Percentiles rank a stretch among this genome's conserved stretches.
Evolutionary conservation across 768 basidiomycete species (phyloP).

Genomic region (Boletus subparvulus): DNA sequence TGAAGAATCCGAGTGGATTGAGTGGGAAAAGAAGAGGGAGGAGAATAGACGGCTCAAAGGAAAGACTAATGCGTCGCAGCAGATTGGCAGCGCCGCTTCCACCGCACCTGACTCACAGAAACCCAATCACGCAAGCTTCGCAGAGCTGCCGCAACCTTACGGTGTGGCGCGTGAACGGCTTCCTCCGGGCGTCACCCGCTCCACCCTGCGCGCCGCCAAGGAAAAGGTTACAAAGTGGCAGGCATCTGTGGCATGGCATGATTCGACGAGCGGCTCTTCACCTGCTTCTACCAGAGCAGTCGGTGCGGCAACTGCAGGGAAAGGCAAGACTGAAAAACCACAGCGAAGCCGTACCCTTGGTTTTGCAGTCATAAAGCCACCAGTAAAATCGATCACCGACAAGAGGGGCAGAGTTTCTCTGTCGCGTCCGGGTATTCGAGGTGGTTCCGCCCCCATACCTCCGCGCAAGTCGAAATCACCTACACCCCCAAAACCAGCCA

Average conservation of each 20-base stretch:
- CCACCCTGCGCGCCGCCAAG: conserved; percentile 28
- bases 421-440: neutral
- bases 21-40: conserved; percentile 40
- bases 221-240: conserved; percentile 40
- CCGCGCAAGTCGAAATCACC: conserved; percentile 11
- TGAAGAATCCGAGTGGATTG: conserved; percentile 50
- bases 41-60: conserved; percentile 17
- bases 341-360: conserved; percentile 33
- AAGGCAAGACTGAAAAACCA: conserved; percentile 18
- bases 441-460: conserved; percentile 9
- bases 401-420: conserved; percentile 23
- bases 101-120: conserved; percentile 6
- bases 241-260: conserved; percentile 25
- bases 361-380: conserved; percentile 46
- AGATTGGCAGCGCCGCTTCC: neutral
- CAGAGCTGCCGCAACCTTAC: neutral
- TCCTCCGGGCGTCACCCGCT: conserved; percentile 22
- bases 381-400: conserved; percentile 18
- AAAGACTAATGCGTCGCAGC: conserved; percentile 16
- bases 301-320: neutral
- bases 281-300: conserved; percentile 6
- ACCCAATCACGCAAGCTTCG: neutral
- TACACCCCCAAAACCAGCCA: conserved; percentile 8
- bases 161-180: conserved; percentile 2
- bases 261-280: neutral